phyloP scores from a whole-genome alignment of 2,329 filamentous ascomycete species.

The Lasiodiplodia theobromae region DNA sequence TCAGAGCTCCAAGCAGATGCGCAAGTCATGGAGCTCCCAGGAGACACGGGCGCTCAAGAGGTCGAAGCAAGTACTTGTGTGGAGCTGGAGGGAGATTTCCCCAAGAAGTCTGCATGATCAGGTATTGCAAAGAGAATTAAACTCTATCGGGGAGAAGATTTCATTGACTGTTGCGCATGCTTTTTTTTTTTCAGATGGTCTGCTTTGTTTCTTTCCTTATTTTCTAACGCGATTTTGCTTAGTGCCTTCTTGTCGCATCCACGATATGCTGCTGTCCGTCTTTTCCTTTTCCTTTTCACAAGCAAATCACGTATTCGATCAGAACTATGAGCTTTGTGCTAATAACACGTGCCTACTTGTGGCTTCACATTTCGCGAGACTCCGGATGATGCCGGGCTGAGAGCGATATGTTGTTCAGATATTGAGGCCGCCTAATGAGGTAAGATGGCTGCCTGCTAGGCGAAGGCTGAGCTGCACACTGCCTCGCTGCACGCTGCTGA shows the following conservation, averaged over 20 bases:
- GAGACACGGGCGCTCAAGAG: background rate
- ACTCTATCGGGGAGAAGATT: no score
- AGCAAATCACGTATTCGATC: background rate
- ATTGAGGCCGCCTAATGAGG: background rate
- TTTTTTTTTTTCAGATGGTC: no score
- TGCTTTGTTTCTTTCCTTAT: no score
- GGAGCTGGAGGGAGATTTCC: background rate
- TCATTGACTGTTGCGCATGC: background rate
- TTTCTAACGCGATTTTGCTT: no score
- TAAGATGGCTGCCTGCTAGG: background rate
- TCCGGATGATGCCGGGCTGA: no score
- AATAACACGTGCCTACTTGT: no score
- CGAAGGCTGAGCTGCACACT: background rate
- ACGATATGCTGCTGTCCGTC: background rate
- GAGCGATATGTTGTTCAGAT: no score
- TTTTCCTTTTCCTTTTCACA: background rate
- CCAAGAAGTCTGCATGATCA: background rate
- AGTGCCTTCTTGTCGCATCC: no score
- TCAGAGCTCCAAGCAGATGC: background rate
- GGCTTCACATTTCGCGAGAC: no score
- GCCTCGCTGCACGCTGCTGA: background rate
- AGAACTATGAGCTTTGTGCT: no score
- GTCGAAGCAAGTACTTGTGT: background rate
- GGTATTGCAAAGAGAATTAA: background rate
- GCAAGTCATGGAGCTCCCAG: background rate